Conservation (phyloP, 352 stramenopile species). For the Globisporangium recalcitrans region DNA sequence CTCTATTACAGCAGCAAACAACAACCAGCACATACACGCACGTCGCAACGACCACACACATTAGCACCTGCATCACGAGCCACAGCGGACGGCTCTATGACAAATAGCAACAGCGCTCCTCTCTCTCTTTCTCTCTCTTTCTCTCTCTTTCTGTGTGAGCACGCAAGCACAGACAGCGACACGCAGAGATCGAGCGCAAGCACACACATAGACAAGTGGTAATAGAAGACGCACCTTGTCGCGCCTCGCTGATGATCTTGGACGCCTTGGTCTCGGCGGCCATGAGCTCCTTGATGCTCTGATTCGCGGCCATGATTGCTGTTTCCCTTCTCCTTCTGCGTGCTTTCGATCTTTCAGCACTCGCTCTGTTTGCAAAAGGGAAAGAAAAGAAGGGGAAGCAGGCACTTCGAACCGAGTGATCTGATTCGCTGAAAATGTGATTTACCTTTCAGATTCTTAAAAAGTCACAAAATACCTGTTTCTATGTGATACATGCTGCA, state of each 20-base stretch:
- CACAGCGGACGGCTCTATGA: background rate
- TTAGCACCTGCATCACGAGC: background rate
- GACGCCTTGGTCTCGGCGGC: slow-evolving; percentile 87
- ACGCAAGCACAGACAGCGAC: background rate
- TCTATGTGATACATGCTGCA: no score
- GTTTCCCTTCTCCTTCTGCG: slow-evolving; percentile 1
- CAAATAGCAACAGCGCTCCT: background rate
- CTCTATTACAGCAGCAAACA: slow-evolving; percentile 29
- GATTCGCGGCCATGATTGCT: slow-evolving; percentile 66
- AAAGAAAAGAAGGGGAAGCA: no score
- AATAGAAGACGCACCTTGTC: slow-evolving; percentile 41
- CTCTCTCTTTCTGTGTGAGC: background rate
- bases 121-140: background rate
- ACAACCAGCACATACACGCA: no score
- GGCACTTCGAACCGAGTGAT: no score
- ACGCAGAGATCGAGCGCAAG: background rate
- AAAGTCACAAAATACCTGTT: no score
- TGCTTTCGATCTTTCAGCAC: slow-evolving; percentile 12
- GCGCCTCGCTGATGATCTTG: slow-evolving; percentile 86
- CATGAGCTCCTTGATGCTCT: slow-evolving; percentile 89
- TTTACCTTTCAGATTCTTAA: no score
- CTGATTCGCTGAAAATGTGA: no score
- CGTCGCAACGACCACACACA: background rate
- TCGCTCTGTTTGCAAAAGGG: background rate
- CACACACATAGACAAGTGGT: background rate